Base-by-base conservation (phyloP, 176 grass and related monocot genomes). In the Chrysopogon serrulatus region DNA sequence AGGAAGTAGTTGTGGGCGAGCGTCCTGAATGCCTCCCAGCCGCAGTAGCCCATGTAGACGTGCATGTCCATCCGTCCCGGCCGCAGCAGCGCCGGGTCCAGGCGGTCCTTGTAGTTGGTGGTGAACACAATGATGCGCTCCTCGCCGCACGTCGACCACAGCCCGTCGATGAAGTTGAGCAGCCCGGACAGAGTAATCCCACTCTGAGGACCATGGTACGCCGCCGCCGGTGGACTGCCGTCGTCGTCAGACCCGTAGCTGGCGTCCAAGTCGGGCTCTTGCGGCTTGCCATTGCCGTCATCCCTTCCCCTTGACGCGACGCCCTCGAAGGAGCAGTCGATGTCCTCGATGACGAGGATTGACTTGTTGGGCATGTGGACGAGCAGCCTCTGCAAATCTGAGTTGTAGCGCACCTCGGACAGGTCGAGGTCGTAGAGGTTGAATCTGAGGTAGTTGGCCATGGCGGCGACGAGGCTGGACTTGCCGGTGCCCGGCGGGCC, bases 401-500 rank as follows among this genome's bases (percentile, higher is more conserved):
- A 84, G 75, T 95, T 95, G 71, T 85, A 79, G 8, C 24, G 27
- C 64, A 95, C 90, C 0, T 90, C 70, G 31, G 90, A 92, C 70
- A 95, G 85, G 64, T 95, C 93, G 40, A 95, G 86, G 79, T 95
- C 93, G 76, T 92, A 95, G 6, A 95, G 32, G 83, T 95, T 88
- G 77, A 92, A 95, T 33, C 92, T 83, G 79, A 95, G 90, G 30
- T 92, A 68, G 82, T 95, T 95, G 28, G 90, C 90, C 35, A 95
- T 95, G 54, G 93, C 90, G 1, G 93, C 93, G 2, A 95, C 76
- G n/a, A n/a, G n/a, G n/a, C n/a, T n/a, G n/a, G n/a, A n/a, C n/a
- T n/a, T n/a, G n/a, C n/a, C n/a, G n/a, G 56, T 92, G 18, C 93
- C 93, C 0, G 93, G 93, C 27, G 93, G 88, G 2, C 93, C 90